Percentiles rank a stretch among this genome's conserved stretches.
Evolutionary conservation across 2,329 filamentous ascomycete genomes (phyloP).

Genomic region (Fusarium caatingaense): DNA sequence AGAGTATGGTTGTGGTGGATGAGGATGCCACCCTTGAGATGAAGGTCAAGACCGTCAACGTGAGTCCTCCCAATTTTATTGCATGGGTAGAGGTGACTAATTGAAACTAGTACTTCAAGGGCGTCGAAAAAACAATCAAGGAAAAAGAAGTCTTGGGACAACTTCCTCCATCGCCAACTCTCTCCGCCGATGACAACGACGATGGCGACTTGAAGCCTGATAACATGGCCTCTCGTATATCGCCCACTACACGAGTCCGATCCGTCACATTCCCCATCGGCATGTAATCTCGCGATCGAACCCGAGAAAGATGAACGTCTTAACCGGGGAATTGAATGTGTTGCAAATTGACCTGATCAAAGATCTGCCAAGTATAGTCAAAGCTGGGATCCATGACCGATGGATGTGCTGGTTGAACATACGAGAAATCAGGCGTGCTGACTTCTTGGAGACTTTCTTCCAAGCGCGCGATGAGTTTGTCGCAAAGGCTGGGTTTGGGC

Average conservation of each 20-base stretch:
- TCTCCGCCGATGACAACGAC: neutral
- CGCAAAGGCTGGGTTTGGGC: slow-evolving; percentile 13
- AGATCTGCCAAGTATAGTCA: slow-evolving; percentile 21
- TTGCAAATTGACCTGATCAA: slow-evolving; percentile 20
- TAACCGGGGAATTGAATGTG: slow-evolving; percentile 15
- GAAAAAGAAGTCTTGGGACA: neutral
- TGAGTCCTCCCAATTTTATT: fast-evolving
- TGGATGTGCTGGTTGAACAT: slow-evolving; percentile 4
- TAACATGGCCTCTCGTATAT: slow-evolving; percentile 19
- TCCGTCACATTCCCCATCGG: slow-evolving; percentile 7
- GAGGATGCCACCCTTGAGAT: slow-evolving; percentile 17
- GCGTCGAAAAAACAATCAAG: slow-evolving; percentile 10
- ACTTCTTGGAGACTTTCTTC: slow-evolving; percentile 19
- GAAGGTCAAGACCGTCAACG: slow-evolving; percentile 13
- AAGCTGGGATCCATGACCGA: slow-evolving; percentile 14
- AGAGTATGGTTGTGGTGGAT: slow-evolving; percentile 13
- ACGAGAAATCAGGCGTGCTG: slow-evolving; percentile 13
- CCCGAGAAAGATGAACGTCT: neutral
- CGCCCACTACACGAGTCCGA: neutral
- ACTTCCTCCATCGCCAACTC: slow-evolving; percentile 3
- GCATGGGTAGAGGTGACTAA: neutral
- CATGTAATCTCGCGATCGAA: neutral
- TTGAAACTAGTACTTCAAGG: neutral
- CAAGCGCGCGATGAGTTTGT: slow-evolving; percentile 2
- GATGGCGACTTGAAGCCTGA: slow-evolving; percentile 19